Evolutionary conservation across 2,329 filamentous ascomycete species (phyloP), one percentile per base, ranked within the genome.

Genomic region (Polytolypa hystricis): DNA sequence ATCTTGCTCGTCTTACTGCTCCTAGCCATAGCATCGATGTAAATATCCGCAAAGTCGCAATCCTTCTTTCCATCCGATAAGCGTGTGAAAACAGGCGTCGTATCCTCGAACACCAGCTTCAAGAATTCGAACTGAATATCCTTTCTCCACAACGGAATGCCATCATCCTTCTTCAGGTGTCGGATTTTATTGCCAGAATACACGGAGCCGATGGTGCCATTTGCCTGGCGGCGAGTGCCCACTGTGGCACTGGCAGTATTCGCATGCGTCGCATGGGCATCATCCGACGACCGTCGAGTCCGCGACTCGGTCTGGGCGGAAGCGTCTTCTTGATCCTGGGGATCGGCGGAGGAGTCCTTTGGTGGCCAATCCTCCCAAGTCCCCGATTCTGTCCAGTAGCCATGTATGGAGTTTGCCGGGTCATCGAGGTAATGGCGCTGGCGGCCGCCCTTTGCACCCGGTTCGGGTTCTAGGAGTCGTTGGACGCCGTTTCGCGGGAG

Each of bases 1-100:
- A 98, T 91, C 65, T 96, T 96, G 70, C 91, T 96, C 18, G 89
- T 96, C 69, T 98, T 98, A 70, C 85, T 95, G 65, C 91, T 98
- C 59, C 86, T 77, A 3, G 91, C 86, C 89, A 98, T 96, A 42
- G 91, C 89, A 61, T 96, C 91, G 52, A 98, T 89, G 63, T 98
- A 98, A 42, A 98, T 76, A 58, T 96, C 87, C 42, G 91, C 87
- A 58, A 98, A 98, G 5, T 71, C 76, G 51, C 73, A 61, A 47
- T 75, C 82, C 52, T 82, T 78, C 52, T 80, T 79, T 39, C 73
- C 73, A 49, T 94, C 86, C 58, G 89, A 93, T 57, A 83, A 82
- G 56, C 93, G 93, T 54, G 85, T 93, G 58, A 98, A 98, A 54
- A 86, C 86, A 2, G 56, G 54, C 1, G 60, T 69, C 40, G 70